A percentile compares a stretch with the other conserved stretches of the same genome.
Evolutionary conservation across 192 early-diverging fungal species (phyloP).

Genomic region (Dissophora globulifera): DNA sequence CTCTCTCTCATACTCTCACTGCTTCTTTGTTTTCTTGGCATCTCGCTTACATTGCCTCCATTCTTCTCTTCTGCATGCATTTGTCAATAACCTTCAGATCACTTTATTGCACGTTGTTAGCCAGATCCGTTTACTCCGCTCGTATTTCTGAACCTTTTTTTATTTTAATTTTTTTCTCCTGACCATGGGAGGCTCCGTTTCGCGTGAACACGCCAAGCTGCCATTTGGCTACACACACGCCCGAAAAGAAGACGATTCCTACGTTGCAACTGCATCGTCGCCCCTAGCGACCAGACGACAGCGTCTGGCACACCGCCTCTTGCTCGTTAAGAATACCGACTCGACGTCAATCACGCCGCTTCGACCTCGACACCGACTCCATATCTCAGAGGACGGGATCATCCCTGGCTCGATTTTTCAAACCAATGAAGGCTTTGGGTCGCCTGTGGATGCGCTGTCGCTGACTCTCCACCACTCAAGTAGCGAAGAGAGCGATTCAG

Average conservation of each 20-base stretch:
- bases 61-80: neutral
- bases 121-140: too few species aligned
- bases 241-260: constrained; percentile 27
- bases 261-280: neutral
- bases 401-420: neutral
- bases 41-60: neutral
- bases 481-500: constrained; percentile 6
- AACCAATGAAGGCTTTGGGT: neutral
- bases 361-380: constrained; percentile 2
- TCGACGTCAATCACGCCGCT: constrained; percentile 30
- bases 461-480: constrained; percentile 1
- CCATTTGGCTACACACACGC: constrained; percentile 49
- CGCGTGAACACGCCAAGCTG: constrained; percentile 42
- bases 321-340: constrained; percentile 26
- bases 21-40: neutral
- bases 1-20: neutral
- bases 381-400: constrained; percentile 5
- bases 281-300: constrained; percentile 10
- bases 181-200: constrained; percentile 38
- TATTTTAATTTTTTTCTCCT: too few species aligned
- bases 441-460: neutral
- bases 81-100: neutral
- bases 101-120: neutral
- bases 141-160: too few species aligned
- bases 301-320: constrained; percentile 31